Conservation (phyloP, 2,329 filamentous ascomycete species). For the Chaetomium globosum region DNA sequence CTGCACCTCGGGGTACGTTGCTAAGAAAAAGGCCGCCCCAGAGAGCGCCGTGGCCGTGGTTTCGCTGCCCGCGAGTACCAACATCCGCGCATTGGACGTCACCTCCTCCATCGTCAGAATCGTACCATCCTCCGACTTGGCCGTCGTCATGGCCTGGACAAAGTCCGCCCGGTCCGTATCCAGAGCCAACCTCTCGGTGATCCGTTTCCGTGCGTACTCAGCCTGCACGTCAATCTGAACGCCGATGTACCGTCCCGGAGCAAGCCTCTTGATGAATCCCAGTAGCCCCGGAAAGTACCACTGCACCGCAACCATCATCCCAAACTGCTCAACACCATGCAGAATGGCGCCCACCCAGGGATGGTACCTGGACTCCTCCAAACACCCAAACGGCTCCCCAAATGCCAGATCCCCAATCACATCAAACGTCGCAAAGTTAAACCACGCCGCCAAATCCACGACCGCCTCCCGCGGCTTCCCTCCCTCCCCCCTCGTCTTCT, state of each 20-base stretch:
- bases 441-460: constrained; percentile 34
- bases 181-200: constrained; percentile 21
- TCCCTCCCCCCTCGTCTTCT: background rate
- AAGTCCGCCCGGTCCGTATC: constrained; percentile 25
- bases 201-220: constrained; percentile 6
- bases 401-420: constrained; percentile 39
- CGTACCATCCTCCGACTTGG: constrained; percentile 21
- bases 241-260: background rate
- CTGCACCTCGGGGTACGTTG: constrained; percentile 44
- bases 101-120: constrained; percentile 29
- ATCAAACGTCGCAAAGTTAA: constrained; percentile 37
- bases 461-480: background rate
- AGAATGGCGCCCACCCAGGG: constrained; percentile 35
- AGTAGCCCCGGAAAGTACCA: constrained; percentile 16
- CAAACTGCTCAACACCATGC: constrained; percentile 21
- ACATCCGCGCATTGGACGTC: constrained; percentile 29
- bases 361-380: constrained; percentile 31
- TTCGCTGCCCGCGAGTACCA: constrained; percentile 52
- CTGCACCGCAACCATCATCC: constrained; percentile 2
- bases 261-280: background rate
- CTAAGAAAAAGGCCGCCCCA: constrained; percentile 45
- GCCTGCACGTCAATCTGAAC: constrained; percentile 8
- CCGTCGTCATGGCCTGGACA: constrained; percentile 25
- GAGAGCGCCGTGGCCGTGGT: constrained; percentile 52
- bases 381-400: constrained; percentile 37